Conservation (phyloP, 2,329 filamentous ascomycete genomes). For the Penicillium sp. region DNA sequence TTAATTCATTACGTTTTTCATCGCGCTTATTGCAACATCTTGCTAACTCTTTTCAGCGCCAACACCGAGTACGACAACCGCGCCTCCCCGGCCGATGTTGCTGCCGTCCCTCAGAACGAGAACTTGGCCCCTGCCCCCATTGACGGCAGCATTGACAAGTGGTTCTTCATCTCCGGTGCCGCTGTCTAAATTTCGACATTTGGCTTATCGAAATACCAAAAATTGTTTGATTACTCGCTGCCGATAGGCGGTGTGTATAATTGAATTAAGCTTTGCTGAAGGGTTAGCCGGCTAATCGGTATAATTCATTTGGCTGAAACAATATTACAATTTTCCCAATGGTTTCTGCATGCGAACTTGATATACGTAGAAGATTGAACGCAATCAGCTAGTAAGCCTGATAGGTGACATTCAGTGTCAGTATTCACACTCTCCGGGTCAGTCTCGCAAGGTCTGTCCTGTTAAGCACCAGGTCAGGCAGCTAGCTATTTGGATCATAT, state of each 20-base stretch:
- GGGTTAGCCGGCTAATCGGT: not conserved
- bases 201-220: conserved; percentile 24
- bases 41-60: conserved; percentile 54
- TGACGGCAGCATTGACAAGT: conserved; percentile 97
- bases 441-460: too few relatives aligned
- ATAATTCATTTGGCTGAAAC: not conserved
- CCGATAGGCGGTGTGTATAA: conserved; percentile 5
- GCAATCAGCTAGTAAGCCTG: too few relatives aligned
- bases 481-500: too few relatives aligned
- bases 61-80: conserved; percentile 69
- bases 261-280: not conserved
- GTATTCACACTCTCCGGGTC: too few relatives aligned
- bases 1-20: conserved; percentile 23
- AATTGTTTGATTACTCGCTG: conserved; percentile 6
- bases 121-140: conserved; percentile 83
- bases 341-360: not conserved
- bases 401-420: too few relatives aligned
- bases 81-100: conserved; percentile 66
- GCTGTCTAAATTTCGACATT: conserved; percentile 59
- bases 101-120: conserved; percentile 74
- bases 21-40: not conserved
- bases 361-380: too few relatives aligned
- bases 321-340: not conserved
- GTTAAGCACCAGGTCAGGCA: too few relatives aligned
- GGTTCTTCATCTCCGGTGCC: conserved; percentile 99